These are phyloP conservation scores for Fusarium tanahbumbuense DNA, from an alignment of 2,329 filamentous ascomycete genomes.

Conservation along the genomic window DNA sequence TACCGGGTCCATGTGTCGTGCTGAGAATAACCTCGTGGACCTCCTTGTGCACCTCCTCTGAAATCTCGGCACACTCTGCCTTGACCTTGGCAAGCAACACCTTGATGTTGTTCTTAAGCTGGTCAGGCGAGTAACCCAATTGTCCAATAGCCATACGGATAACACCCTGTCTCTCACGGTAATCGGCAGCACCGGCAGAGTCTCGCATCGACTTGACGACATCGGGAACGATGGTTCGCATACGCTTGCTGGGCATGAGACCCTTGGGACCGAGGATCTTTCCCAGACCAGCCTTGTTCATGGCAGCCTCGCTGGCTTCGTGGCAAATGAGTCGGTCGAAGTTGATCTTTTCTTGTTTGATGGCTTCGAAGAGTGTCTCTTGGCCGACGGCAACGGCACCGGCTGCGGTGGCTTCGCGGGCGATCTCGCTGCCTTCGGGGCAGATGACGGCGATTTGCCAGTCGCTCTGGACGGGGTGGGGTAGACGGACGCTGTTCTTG, in stretches of 20 bases:
- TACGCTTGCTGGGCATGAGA: constrained; percentile 91
- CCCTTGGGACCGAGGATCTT: constrained; percentile 87
- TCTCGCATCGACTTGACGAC: constrained; percentile 80
- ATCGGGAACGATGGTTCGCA: constrained; percentile 88
- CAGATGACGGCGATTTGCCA: constrained; percentile 91
- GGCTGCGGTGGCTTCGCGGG: constrained; percentile 77
- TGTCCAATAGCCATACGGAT: constrained; percentile 92
- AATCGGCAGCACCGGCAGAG: constrained; percentile 85
- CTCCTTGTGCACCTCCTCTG: constrained; percentile 60
- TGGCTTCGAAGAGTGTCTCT: constrained; percentile 82
- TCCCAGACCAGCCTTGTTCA: constrained; percentile 85
- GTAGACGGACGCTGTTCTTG: constrained; percentile 87
- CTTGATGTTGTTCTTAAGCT: constrained; percentile 87
- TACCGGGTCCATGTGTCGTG: constrained; percentile 86
- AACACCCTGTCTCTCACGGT: constrained; percentile 86
- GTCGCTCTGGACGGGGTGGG: constrained; percentile 90
- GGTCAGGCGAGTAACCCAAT: constrained; percentile 86
- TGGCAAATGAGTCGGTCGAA: constrained; percentile 95
- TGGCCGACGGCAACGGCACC: constrained; percentile 89
- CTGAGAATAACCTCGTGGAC: constrained; percentile 78
- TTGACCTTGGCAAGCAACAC: constrained; percentile 80
- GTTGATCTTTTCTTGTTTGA: constrained; percentile 78
- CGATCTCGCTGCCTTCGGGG: constrained; percentile 80
- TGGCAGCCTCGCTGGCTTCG: constrained; percentile 76
- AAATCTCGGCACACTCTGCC: constrained; percentile 79